A percentile compares a stretch with the other conserved stretches of the same genome.
These are phyloP conservation scores for Ceratocystis colombiana DNA, from an alignment of 2,329 filamentous ascomycete genomes.

Conservation along the genomic window DNA sequence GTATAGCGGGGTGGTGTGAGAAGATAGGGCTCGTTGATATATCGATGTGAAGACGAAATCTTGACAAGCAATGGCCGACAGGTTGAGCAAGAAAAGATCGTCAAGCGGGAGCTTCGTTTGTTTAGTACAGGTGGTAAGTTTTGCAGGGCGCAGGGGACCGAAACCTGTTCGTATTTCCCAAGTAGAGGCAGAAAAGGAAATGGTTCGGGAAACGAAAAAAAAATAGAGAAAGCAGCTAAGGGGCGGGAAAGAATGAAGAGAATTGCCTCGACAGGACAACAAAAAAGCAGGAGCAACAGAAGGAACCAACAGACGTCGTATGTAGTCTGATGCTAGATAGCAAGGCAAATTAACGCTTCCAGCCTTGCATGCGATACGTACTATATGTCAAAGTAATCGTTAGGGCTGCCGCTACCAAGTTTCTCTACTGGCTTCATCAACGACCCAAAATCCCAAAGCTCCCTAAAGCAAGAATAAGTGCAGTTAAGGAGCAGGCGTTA, in stretches of 20 bases:
- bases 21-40: not conserved
- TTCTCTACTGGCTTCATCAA: constrained; percentile 1
- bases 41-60: not conserved
- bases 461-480: not conserved
- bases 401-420: constrained; percentile 4
- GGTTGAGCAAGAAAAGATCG: not conserved
- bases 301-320: not conserved
- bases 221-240: not conserved
- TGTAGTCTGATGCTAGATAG: not conserved
- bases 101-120: not conserved
- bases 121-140: constrained; percentile 12
- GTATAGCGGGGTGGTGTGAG: not conserved
- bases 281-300: not conserved
- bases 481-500: not conserved
- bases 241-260: constrained; percentile 5
- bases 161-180: constrained; percentile 10
- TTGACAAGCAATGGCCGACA: not conserved
- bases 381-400: constrained; percentile 2
- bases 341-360: constrained; percentile 6
- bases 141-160: constrained; percentile 8
- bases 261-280: not conserved
- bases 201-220: not conserved
- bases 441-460: constrained; percentile 5
- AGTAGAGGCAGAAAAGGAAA: not conserved
- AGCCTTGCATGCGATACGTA: not conserved